phyloP scores from a whole-genome alignment of 2,329 filamentous ascomycete genomes.

The Alternaria sp. region DNA sequence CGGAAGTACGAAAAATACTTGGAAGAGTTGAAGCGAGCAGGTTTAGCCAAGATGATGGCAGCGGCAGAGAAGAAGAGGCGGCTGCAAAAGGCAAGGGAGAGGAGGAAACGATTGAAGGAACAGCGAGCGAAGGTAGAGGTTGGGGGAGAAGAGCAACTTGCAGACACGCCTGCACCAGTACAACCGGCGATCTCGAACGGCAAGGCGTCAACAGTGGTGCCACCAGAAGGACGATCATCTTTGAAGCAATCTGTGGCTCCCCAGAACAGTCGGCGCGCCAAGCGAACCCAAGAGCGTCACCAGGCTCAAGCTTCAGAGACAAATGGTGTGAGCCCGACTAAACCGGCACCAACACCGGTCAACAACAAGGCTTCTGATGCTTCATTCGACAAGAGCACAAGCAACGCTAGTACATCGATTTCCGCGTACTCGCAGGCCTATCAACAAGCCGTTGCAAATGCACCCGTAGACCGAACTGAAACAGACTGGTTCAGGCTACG shows the following conservation, averaged over 20 bases:
- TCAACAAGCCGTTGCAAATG: slow-evolving; percentile 25
- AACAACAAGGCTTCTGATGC: slow-evolving; percentile 4
- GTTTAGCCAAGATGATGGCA: slow-evolving; percentile 31
- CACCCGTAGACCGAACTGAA: slow-evolving; percentile 54
- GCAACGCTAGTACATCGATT: slow-evolving; percentile 2
- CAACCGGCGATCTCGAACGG: neutral
- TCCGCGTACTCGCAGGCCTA: slow-evolving; percentile 37
- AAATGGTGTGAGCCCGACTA: neutral
- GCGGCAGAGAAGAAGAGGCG: slow-evolving; percentile 37
- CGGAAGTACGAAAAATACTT: slow-evolving; percentile 27
- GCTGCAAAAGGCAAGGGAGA: slow-evolving; percentile 27
- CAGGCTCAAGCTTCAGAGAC: slow-evolving; percentile 1
- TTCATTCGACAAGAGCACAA: slow-evolving; percentile 11
- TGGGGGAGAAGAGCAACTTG: slow-evolving; percentile 10
- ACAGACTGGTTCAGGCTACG: slow-evolving; percentile 62
- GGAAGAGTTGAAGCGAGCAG: slow-evolving; percentile 28
- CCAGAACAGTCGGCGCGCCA: slow-evolving; percentile 27
- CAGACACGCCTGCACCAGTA: slow-evolving; percentile 6
- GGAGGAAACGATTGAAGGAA: slow-evolving; percentile 37
- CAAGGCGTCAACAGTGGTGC: slow-evolving; percentile 5
- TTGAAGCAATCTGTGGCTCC: slow-evolving; percentile 19
- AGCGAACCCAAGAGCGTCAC: slow-evolving; percentile 30
- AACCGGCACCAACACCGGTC: neutral
- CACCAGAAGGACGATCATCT: slow-evolving; percentile 10
- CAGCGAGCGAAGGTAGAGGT: slow-evolving; percentile 22